Evolutionary conservation across 805 yeast genomes (phyloP).

Genomic region (Ogataea parapolymorpha): DNA sequence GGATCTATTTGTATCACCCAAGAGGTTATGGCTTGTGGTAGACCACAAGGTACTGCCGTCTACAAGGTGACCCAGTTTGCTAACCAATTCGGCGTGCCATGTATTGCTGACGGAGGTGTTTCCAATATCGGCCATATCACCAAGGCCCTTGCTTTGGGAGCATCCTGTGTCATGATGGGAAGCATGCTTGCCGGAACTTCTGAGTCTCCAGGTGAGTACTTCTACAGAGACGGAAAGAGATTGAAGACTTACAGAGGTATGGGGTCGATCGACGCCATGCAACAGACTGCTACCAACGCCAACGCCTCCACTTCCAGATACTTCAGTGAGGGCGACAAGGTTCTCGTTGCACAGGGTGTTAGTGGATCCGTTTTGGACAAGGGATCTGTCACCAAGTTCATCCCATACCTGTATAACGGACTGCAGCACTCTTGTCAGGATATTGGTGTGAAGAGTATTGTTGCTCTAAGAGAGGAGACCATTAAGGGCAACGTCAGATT

Average conservation of each 20-base stretch:
- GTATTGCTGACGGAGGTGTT: constrained; percentile 99
- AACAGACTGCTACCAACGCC: constrained; percentile 79
- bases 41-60: constrained; percentile 99
- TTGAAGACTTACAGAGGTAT: constrained; percentile 97
- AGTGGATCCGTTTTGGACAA: constrained; percentile 95
- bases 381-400: constrained; percentile 89
- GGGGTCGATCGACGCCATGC: constrained; percentile 99
- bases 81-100: constrained; percentile 93
- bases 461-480: constrained; percentile 61
- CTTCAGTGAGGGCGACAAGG: constrained; percentile 93
- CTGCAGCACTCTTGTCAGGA: constrained; percentile 98
- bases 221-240: constrained; percentile 97
- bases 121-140: constrained; percentile 98
- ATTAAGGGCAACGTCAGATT: constrained; percentile 75
- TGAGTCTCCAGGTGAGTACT: constrained; percentile 98
- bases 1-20: constrained; percentile 99
- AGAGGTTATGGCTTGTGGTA: constrained; percentile 99
- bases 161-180: constrained; percentile 99
- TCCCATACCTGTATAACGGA: constrained; percentile 93
- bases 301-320: constrained; percentile 98
- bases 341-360: constrained; percentile 98
- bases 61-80: constrained; percentile 93
- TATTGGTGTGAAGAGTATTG: constrained; percentile 76
- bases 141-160: constrained; percentile 95
- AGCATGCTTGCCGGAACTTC: constrained; percentile 98